These are phyloP conservation scores for Fusarium multiceps DNA, from an alignment of 2,329 filamentous ascomycete species.

Conservation along the genomic window DNA sequence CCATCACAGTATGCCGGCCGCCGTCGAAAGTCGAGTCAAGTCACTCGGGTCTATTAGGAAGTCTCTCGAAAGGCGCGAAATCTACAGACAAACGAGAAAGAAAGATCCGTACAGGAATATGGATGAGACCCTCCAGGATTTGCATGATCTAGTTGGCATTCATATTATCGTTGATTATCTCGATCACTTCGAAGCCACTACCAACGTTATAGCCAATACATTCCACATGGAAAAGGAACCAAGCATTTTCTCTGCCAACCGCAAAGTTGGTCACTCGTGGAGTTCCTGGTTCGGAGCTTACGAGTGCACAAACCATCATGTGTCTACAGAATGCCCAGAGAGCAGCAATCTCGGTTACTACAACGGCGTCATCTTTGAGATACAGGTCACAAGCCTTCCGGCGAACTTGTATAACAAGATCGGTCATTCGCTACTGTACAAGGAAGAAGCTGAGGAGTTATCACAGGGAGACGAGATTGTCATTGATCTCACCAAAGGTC, in stretches of 20 bases:
- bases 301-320: neutral
- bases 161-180: rapidly evolving
- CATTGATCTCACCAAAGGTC: neutral
- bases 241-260: neutral
- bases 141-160: too few relatives aligned
- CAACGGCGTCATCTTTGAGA: neutral
- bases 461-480: neutral
- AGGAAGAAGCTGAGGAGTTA: neutral
- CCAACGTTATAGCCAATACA: rapidly evolving
- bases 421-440: neutral
- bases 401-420: neutral
- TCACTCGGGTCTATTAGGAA: too few relatives aligned
- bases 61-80: too few relatives aligned
- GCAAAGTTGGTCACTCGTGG: neutral
- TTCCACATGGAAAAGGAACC: neutral
- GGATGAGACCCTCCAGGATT: too few relatives aligned
- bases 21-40: too few relatives aligned
- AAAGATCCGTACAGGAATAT: too few relatives aligned
- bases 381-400: neutral
- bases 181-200: rapidly evolving
- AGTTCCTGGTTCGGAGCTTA: neutral
- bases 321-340: neutral
- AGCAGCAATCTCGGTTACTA: neutral
- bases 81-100: too few relatives aligned
- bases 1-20: too few relatives aligned